These are phyloP conservation scores for Pyrenophora seminiperda DNA, from an alignment of 2,329 filamentous ascomycete species.

Conservation along the genomic window DNA sequence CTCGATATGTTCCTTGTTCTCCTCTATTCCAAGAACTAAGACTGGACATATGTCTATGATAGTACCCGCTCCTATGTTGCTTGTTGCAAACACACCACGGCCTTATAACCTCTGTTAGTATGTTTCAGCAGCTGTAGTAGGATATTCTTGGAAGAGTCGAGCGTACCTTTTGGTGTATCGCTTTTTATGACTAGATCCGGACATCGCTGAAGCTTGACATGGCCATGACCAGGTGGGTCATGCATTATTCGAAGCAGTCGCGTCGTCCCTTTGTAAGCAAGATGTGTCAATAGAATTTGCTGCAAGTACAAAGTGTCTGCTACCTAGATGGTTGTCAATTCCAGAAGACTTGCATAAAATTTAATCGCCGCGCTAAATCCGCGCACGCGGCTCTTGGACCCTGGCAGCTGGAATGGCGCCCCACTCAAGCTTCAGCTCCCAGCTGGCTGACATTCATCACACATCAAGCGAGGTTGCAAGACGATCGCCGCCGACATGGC, in stretches of 20 bases:
- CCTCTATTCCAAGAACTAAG: conserved; percentile 54
- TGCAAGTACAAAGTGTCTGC: too few relatives aligned
- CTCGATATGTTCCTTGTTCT: conserved; percentile 57
- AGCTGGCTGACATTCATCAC: conserved; percentile 14
- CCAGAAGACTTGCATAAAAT: conserved; percentile 3
- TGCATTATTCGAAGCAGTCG: conserved; percentile 1
- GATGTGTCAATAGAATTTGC: too few relatives aligned
- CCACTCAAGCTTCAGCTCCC: conserved; percentile 18
- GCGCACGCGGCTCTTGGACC: conserved; percentile 4
- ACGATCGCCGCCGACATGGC: conserved; percentile 37
- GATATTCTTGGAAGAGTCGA: neutral
- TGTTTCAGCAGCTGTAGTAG: too few relatives aligned
- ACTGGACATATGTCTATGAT: conserved; percentile 60
- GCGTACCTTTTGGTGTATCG: conserved; percentile 58
- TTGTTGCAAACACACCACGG: conserved; percentile 58
- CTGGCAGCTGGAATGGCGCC: conserved; percentile 9
- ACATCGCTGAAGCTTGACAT: conserved; percentile 49
- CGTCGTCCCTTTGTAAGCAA: neutral
- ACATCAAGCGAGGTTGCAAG: conserved; percentile 4
- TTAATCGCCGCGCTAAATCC: conserved; percentile 12
- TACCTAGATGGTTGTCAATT: neutral
- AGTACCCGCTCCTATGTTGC: conserved; percentile 54
- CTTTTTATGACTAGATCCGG: conserved; percentile 51
- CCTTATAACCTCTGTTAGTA: conserved; percentile 46
- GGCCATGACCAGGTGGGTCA: neutral